Conservation (phyloP, 2,329 filamentous ascomycete species). For the Penicillium sp. region DNA sequence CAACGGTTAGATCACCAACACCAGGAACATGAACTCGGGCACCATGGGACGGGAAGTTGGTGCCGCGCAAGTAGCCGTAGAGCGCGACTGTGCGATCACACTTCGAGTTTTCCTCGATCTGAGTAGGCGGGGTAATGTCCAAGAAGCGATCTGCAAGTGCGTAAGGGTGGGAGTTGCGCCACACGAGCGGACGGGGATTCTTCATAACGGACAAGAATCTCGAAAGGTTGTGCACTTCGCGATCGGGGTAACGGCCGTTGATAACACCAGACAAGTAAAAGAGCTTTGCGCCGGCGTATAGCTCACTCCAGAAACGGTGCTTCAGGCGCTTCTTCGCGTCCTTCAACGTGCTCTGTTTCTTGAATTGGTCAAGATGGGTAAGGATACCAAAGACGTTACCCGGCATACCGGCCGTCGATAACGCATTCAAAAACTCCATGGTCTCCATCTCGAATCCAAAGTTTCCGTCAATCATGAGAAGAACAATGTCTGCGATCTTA, state of each 20-base stretch:
- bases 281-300: constrained; percentile 94
- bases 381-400: constrained; percentile 97
- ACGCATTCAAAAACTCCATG: constrained; percentile 96
- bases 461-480: constrained; percentile 98
- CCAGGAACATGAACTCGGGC: constrained; percentile 91
- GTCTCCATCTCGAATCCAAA: constrained; percentile 99
- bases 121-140: constrained; percentile 89
- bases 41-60: constrained; percentile 82
- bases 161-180: constrained; percentile 96
- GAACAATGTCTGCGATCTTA: constrained; percentile 94
- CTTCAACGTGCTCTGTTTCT: constrained; percentile 86
- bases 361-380: constrained; percentile 92
- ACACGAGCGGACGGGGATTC: constrained; percentile 91
- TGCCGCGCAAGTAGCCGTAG: constrained; percentile 90
- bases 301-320: constrained; percentile 91
- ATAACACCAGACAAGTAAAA: constrained; percentile 97
- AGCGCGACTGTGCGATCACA: constrained; percentile 88
- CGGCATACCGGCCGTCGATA: constrained; percentile 94
- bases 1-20: constrained; percentile 81
- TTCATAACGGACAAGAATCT: constrained; percentile 99
- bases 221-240: constrained; percentile 92
- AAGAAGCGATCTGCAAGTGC: constrained; percentile 89
- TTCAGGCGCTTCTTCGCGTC: constrained; percentile 96
- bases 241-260: constrained; percentile 93
- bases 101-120: constrained; percentile 81